phyloP scores from a whole-genome alignment of 306 rosid species.

The Glycine latifolia region DNA sequence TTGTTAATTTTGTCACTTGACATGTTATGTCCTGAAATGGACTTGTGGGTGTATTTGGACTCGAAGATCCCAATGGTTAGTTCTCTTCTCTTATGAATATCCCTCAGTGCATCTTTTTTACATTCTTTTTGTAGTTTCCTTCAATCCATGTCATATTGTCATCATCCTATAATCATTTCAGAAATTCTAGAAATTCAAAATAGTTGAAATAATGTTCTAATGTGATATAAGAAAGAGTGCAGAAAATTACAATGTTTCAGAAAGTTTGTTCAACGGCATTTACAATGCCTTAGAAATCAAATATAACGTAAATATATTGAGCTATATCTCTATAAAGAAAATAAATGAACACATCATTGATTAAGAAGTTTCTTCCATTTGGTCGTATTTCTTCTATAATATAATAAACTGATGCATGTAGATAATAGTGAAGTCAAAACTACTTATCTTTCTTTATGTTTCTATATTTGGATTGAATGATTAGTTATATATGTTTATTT shows the following conservation, averaged over 20 bases:
- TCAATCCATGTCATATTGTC: background rate
- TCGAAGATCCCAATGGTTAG: conserved; percentile 94
- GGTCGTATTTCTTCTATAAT: background rate
- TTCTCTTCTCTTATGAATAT: background rate
- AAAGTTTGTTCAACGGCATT: too few species aligned
- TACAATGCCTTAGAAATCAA: too few species aligned
- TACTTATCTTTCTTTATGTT: too few species aligned
- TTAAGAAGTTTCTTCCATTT: conserved; percentile 8
- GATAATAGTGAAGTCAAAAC: background rate
- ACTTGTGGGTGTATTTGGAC: background rate
- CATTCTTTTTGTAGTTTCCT: background rate
- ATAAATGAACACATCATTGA: background rate
- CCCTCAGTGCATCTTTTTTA: background rate
- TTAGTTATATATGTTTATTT: background rate
- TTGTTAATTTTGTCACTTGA: conserved; percentile 34
- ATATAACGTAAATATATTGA: background rate
- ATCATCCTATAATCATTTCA: background rate
- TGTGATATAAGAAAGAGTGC: too few species aligned
- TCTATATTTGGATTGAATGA: conserved; percentile 5
- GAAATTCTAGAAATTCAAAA: conserved; percentile 10
- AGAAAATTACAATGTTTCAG: too few species aligned
- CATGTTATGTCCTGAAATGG: conserved; percentile 48
- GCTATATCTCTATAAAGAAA: conserved; percentile 28
- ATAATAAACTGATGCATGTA: background rate
- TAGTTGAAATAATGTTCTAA: background rate